phyloP scores from a whole-genome alignment of 2,329 filamentous ascomycete genomes.

The Aureobasidium mangrovei region DNA sequence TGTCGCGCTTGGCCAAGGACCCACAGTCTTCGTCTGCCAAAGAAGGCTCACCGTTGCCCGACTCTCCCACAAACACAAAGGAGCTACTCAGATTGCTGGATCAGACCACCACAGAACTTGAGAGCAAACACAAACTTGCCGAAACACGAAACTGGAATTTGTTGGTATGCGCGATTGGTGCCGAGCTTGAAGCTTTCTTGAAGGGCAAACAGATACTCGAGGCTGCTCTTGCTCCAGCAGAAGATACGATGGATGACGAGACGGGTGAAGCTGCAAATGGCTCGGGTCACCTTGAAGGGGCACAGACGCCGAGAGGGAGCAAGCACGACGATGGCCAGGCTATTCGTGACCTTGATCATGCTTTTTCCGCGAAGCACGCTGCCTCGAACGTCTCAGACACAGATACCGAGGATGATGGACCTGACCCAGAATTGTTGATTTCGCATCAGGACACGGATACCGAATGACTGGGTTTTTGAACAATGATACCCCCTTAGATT shows the following conservation, averaged over 20 bases:
- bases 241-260: constrained; percentile 22
- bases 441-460: constrained; percentile 36
- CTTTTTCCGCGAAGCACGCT: constrained; percentile 23
- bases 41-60: neutral
- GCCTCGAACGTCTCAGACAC: constrained; percentile 16
- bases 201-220: constrained; percentile 52
- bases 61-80: constrained; percentile 19
- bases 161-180: constrained; percentile 65
- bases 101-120: constrained; percentile 46
- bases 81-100: constrained; percentile 48
- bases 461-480: neutral
- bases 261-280: neutral
- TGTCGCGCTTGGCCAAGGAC: constrained; percentile 32
- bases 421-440: constrained; percentile 42
- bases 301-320: constrained; percentile 2
- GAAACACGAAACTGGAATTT: constrained; percentile 62
- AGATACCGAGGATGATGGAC: constrained; percentile 36
- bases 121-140: constrained; percentile 45
- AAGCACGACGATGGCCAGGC: constrained; percentile 20
- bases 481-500: constrained; percentile 4
- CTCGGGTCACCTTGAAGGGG: neutral
- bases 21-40: constrained; percentile 14
- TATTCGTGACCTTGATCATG: constrained; percentile 26
- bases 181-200: constrained; percentile 59
- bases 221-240: constrained; percentile 24